phyloP scores from a whole-genome alignment of 208 protist genomes.

The Trypanosomatidae sp. region DNA sequence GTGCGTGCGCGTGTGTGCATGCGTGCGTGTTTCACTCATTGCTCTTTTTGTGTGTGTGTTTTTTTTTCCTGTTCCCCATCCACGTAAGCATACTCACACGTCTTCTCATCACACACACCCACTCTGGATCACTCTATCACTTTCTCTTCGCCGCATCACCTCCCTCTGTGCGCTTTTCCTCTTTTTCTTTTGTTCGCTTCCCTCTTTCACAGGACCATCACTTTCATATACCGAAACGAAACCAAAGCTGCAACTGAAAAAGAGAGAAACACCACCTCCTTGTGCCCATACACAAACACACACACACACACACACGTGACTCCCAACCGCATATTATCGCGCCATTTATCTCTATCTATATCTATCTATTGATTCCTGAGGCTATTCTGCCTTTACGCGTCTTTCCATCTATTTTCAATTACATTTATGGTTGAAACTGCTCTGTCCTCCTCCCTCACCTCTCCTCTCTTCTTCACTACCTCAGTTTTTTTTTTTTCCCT shows the following conservation, averaged over 20 bases:
- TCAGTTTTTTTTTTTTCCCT: not conserved
- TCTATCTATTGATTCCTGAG: not conserved
- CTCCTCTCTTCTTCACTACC: not conserved
- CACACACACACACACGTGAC: not conserved
- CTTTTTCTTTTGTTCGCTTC: not conserved
- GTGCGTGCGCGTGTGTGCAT: not conserved
- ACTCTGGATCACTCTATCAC: not conserved
- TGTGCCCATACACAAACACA: not conserved
- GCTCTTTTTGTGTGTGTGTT: not conserved
- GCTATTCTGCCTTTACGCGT: not conserved
- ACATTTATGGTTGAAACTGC: not conserved
- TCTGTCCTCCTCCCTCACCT: not conserved
- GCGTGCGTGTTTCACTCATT: not conserved
- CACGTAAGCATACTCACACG: not conserved
- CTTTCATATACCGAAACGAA: not conserved
- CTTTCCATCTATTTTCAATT: not conserved
- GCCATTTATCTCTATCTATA: not conserved
- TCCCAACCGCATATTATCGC: not conserved
- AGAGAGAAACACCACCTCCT: not conserved
- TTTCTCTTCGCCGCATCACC: not conserved
- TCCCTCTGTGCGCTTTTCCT: not conserved
- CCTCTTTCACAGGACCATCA: not conserved
- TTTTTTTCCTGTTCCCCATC: not conserved
- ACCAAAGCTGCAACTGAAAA: not conserved
- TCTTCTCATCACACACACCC: not conserved